Conservation (phyloP, 1,284 basidiomycete genomes). For the Gomphus bonarii region DNA sequence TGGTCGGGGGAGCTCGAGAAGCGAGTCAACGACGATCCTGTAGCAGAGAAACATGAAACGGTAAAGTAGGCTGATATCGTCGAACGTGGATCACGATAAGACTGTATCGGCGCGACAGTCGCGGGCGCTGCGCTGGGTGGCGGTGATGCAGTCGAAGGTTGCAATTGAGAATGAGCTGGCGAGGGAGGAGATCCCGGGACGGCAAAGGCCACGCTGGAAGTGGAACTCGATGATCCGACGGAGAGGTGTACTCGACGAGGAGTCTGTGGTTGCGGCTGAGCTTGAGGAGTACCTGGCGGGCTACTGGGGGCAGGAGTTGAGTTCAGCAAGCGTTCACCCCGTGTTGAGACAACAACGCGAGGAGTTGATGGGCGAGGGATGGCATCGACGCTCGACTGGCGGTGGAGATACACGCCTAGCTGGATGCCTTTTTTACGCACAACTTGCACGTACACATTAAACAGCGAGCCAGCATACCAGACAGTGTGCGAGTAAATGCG, state of each 20-base stretch:
- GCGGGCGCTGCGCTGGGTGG: conserved; percentile 25
- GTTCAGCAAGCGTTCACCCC: conserved; percentile 17
- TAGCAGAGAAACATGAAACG: conserved; percentile 72
- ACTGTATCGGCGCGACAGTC: conserved; percentile 41
- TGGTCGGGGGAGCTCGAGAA: conserved; percentile 82
- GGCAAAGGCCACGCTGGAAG: conserved; percentile 10
- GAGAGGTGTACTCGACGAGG: background rate
- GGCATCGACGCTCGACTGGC: conserved; percentile 68
- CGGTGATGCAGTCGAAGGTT: conserved; percentile 13
- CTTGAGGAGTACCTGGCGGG: conserved; percentile 5
- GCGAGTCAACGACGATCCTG: conserved; percentile 73
- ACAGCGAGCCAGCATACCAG: conserved; percentile 72
- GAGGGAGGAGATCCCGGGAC: conserved; percentile 16
- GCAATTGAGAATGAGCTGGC: conserved; percentile 15
- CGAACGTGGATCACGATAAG: conserved; percentile 67
- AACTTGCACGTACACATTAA: conserved; percentile 84
- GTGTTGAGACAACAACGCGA: conserved; percentile 19
- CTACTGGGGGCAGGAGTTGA: conserved; percentile 17
- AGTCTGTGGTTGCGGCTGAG: background rate
- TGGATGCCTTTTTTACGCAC: conserved; percentile 67
- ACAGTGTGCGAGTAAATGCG: conserved; percentile 67
- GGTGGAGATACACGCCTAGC: conserved; percentile 84
- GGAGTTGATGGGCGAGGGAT: conserved; percentile 35
- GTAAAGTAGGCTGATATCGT: conserved; percentile 70
- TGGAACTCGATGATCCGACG: conserved; percentile 7